A percentile compares a stretch with the other conserved stretches of the same genome.
phyloP scores from a whole-genome alignment of 164 flowering plant genomes.

The Chloranthus sessilifolius region DNA sequence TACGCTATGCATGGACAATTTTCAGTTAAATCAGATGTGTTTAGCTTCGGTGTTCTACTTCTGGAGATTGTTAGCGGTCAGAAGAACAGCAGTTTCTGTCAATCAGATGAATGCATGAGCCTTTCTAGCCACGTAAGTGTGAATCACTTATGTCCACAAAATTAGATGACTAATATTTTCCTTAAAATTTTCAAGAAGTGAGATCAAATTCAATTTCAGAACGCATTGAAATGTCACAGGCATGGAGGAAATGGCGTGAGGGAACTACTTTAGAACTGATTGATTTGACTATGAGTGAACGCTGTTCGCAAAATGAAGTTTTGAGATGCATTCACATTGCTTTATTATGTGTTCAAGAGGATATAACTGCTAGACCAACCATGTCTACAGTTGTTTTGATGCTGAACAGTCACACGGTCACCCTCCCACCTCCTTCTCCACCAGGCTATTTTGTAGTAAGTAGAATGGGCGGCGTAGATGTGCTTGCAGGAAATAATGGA shows the following conservation, averaged over 20 bases:
- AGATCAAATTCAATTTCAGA: too few species aligned
- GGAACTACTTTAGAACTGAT: not conserved
- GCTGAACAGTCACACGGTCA: slow-evolving; percentile 22
- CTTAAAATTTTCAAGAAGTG: not conserved
- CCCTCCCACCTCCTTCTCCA: slow-evolving; percentile 26
- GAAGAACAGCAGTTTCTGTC: slow-evolving; percentile 10
- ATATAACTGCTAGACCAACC: slow-evolving; percentile 4
- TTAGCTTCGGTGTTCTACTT: slow-evolving; percentile 26
- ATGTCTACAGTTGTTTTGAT: slow-evolving; percentile 4
- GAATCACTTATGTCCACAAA: not conserved
- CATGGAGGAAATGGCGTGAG: slow-evolving; percentile 6
- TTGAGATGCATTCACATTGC: slow-evolving; percentile 7
- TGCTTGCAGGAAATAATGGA: too few species aligned
- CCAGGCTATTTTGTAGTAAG: slow-evolving; percentile 20
- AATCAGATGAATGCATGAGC: not conserved
- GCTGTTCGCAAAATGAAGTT: not conserved
- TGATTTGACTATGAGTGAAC: not conserved
- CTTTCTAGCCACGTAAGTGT: slow-evolving; percentile 6
- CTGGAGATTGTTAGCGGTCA: slow-evolving; percentile 22
- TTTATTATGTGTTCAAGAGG: slow-evolving; percentile 7
- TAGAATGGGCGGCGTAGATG: too few species aligned
- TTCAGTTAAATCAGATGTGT: slow-evolving; percentile 26
- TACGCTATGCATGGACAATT: slow-evolving; percentile 23
- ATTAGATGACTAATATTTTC: not conserved
- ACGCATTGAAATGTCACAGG: too few species aligned